Percentiles rank a stretch among this genome's conserved stretches.
These are phyloP conservation scores for Phytophthora syringae DNA, from an alignment of 352 stramenopile species.

Conservation along the genomic window DNA sequence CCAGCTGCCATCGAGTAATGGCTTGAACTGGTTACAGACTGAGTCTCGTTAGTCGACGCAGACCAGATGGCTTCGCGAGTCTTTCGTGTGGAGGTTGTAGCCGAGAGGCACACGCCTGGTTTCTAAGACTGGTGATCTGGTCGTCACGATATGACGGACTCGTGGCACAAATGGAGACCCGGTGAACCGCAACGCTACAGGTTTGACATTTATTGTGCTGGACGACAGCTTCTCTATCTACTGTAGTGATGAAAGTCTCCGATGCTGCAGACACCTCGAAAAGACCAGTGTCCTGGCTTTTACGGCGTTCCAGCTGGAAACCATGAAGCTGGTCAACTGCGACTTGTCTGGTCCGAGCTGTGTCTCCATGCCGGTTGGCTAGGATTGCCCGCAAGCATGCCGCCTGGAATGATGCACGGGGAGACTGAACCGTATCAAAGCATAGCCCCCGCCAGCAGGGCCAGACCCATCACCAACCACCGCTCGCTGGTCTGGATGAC, in stretches of 20 bases:
- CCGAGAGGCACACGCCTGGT: conserved; percentile 8
- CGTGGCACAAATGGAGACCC: conserved; percentile 3
- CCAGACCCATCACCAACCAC: conserved; percentile 21
- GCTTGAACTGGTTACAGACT: too few species aligned
- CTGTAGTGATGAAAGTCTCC: conserved; percentile 12
- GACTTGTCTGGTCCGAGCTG: conserved; percentile 14
- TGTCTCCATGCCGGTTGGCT: not conserved
- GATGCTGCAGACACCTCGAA: conserved; percentile 5
- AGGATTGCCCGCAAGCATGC: not conserved
- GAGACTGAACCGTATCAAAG: conserved; percentile 13
- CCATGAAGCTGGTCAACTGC: conserved; percentile 18
- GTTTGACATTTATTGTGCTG: conserved; percentile 8
- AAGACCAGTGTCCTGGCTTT: conserved; percentile 12
- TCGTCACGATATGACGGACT: not conserved
- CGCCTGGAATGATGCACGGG: conserved; percentile 15
- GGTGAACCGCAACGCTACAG: conserved; percentile 8
- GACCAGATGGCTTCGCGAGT: conserved; percentile 18
- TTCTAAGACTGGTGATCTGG: not conserved
- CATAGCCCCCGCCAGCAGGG: conserved; percentile 26
- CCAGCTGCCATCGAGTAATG: too few species aligned
- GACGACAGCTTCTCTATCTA: not conserved
- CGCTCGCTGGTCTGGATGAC: conserved; percentile 10
- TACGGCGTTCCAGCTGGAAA: conserved; percentile 25
- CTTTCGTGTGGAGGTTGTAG: conserved; percentile 18
- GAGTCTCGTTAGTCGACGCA: conserved; percentile 10